Evolutionary conservation across 2,329 filamentous ascomycete genomes (phyloP).

Genomic region (Cladophialophora bantiana): DNA sequence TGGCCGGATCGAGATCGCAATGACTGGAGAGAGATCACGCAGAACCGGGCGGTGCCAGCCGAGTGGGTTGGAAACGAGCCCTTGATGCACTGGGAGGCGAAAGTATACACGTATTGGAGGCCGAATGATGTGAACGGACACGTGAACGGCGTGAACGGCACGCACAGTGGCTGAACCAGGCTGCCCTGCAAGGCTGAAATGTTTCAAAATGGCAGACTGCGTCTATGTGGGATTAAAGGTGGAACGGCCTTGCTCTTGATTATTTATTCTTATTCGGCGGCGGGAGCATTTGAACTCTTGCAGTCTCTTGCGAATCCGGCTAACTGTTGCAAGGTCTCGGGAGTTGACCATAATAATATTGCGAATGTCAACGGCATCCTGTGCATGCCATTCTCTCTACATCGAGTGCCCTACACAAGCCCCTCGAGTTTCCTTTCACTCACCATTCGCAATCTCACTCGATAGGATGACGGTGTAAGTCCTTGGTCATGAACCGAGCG

Average conservation of each 20-base stretch:
- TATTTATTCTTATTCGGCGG: neutral
- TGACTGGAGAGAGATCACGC: conserved; percentile 9
- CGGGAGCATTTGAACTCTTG: no score
- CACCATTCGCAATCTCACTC: no score
- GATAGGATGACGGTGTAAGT: no score
- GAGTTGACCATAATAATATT: no score
- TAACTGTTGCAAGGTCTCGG: no score
- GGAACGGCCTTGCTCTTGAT: neutral
- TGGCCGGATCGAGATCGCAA: neutral
- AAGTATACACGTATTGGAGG: conserved; percentile 7
- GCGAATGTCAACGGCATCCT: no score
- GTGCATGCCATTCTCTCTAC: no score
- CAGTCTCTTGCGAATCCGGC: no score
- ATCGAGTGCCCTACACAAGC: no score
- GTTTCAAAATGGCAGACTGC: neutral
- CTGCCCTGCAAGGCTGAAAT: neutral
- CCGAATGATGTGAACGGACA: neutral
- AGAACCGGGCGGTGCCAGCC: conserved; percentile 1
- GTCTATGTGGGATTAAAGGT: neutral
- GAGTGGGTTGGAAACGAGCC: conserved; percentile 6
- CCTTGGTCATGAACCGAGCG: no score
- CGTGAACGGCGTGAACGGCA: neutral
- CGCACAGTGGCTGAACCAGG: neutral
- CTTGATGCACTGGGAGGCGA: conserved; percentile 10
- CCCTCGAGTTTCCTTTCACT: no score